These are phyloP conservation scores for Dictyostelium capitatum DNA, from an alignment of 78 protist genomes.

Conservation along the genomic window DNA sequence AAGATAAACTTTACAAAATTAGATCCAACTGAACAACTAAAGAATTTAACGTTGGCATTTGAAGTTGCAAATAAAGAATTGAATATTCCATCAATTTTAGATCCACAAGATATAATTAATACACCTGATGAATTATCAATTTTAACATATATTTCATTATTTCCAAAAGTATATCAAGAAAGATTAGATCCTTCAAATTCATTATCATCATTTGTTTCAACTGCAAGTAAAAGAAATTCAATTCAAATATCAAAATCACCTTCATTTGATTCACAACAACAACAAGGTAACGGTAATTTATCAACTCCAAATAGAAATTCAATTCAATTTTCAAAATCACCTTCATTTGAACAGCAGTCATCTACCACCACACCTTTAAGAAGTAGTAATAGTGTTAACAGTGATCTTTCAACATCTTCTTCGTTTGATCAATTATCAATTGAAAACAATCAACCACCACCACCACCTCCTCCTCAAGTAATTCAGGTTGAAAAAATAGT, in stretches of 20 bases:
- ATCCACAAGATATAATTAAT: slow-evolving; percentile 58
- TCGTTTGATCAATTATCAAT: background rate
- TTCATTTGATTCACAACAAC: background rate
- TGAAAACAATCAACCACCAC: background rate
- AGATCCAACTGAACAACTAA: background rate
- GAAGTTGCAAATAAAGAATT: slow-evolving; percentile 56
- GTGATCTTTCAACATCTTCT: background rate
- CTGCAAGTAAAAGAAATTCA: slow-evolving; percentile 32
- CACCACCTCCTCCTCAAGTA: too few relatives aligned
- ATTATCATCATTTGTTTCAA: background rate
- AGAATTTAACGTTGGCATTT: slow-evolving; percentile 54
- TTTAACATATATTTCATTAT: slow-evolving; percentile 71
- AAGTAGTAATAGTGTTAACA: background rate
- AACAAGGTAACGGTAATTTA: background rate
- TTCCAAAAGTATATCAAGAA: slow-evolving; percentile 62
- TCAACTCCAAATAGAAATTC: slow-evolving; percentile 11
- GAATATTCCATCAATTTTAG: slow-evolving; percentile 71
- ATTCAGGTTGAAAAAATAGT: background rate
- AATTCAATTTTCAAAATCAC: background rate
- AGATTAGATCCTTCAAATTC: slow-evolving; percentile 1
- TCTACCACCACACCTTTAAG: background rate
- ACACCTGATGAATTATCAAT: slow-evolving; percentile 65
- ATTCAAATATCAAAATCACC: slow-evolving; percentile 11
- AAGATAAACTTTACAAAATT: slow-evolving; percentile 10
- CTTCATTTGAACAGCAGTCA: background rate